These are phyloP conservation scores for Rhodotorula sp. DNA, from an alignment of 1,284 basidiomycete species.

Conservation along the genomic window DNA sequence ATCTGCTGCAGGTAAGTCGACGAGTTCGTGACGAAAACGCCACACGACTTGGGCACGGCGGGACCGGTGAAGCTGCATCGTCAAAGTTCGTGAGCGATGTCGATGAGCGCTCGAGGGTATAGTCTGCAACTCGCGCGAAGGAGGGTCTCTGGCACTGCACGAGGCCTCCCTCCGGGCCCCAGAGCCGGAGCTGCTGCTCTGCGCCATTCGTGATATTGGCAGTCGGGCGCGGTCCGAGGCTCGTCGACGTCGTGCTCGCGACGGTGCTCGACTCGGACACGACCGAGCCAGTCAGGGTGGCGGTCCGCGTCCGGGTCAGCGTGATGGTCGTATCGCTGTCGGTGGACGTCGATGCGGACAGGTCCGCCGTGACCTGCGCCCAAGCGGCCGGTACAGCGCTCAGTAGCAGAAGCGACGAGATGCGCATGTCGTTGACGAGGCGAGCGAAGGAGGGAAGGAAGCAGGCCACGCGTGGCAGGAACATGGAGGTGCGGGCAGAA, in stretches of 20 bases:
- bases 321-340: neutral
- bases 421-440: no score
- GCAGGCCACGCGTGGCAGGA: no score
- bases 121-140: neutral
- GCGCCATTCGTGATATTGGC: constrained; percentile 13
- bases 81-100: neutral
- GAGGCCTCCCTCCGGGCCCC: constrained; percentile 6
- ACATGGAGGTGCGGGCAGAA: no score
- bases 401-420: no score
- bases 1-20: constrained; percentile 28
- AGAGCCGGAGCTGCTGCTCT: constrained; percentile 8
- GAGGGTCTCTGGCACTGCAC: constrained; percentile 10
- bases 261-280: neutral
- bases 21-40: constrained; percentile 24
- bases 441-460: no score
- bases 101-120: neutral
- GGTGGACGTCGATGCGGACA: neutral
- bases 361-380: neutral
- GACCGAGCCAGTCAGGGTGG: constrained; percentile 8
- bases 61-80: constrained; percentile 13
- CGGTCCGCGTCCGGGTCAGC: neutral
- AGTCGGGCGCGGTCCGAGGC: neutral
- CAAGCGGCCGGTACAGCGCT: no score
- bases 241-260: neutral
- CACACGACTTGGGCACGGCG: constrained; percentile 17